A percentile compares a stretch with the other conserved stretches of the same genome.
These are phyloP conservation scores for Evansstolkia leycettana DNA, from an alignment of 495 filamentous ascomycete genomes.

Conservation along the genomic window DNA sequence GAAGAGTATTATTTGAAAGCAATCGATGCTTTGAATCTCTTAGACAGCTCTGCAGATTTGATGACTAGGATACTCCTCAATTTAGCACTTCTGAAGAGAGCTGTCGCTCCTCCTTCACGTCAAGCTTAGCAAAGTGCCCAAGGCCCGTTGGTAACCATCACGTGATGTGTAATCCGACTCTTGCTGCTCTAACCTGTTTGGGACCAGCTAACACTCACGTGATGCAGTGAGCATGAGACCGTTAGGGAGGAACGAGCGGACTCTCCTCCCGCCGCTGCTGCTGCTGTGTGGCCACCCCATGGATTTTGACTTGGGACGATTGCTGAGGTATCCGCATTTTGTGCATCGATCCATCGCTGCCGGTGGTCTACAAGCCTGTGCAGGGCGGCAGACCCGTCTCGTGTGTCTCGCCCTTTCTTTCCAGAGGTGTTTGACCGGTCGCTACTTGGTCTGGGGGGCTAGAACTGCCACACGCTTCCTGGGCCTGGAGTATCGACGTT, in stretches of 20 bases:
- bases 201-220: constrained; percentile 5
- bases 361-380: constrained; percentile 21
- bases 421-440: constrained; percentile 20
- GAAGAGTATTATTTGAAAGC: constrained; percentile 1
- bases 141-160: no score
- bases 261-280: constrained; percentile 12
- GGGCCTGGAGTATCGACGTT: constrained; percentile 1
- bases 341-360: constrained; percentile 12
- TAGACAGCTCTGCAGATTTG: no score
- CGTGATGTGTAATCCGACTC: no score
- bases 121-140: not conserved
- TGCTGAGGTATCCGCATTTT: constrained; percentile 6
- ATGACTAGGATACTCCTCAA: no score
- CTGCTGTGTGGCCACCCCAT: constrained; percentile 12
- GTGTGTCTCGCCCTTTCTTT: constrained; percentile 15
- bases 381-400: constrained; percentile 26
- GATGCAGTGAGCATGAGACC: constrained; percentile 9
- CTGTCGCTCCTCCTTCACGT: no score
- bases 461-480: constrained; percentile 19
- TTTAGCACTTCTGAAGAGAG: not conserved
- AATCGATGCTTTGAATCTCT: no score
- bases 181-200: no score
- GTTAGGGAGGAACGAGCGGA: constrained; percentile 12
- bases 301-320: constrained; percentile 16
- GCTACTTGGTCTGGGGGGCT: constrained; percentile 21